A percentile compares a stretch with the other conserved stretches of the same genome.
Conservation (phyloP, 352 stramenopile species). For the Paralagenidium karlingii region DNA sequence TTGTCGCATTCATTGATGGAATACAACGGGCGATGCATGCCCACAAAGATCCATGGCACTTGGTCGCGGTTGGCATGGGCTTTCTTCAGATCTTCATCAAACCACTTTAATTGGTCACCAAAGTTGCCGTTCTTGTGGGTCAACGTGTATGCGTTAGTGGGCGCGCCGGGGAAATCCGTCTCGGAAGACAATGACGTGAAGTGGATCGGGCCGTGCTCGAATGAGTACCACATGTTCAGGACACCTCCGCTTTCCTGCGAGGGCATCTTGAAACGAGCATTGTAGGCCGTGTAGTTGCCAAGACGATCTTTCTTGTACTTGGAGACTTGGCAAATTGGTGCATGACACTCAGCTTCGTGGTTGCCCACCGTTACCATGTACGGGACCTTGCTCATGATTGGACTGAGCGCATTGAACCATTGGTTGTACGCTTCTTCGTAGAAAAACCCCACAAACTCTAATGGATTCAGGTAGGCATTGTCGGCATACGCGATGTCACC, state of each 20-base stretch:
- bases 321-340: slow-evolving; percentile 35
- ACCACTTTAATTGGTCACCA: slow-evolving; percentile 30
- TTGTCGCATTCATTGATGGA: slow-evolving; percentile 12
- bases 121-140: slow-evolving; percentile 19
- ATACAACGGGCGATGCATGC: slow-evolving; percentile 44
- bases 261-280: slow-evolving; percentile 79
- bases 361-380: slow-evolving; percentile 83
- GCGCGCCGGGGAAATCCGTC: slow-evolving; percentile 32
- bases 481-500: slow-evolving; percentile 53
- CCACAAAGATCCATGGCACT: slow-evolving; percentile 37
- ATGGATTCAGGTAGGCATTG: slow-evolving; percentile 11
- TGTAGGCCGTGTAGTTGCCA: slow-evolving; percentile 77
- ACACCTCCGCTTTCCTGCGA: slow-evolving; percentile 33
- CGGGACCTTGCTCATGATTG: slow-evolving; percentile 35
- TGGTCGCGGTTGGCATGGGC: slow-evolving; percentile 23
- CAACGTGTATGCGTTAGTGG: slow-evolving; percentile 10
- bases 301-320: slow-evolving; percentile 32
- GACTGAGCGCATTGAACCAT: slow-evolving; percentile 58
- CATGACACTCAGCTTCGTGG: slow-evolving; percentile 83
- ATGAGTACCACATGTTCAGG: slow-evolving; percentile 85
- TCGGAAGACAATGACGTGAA: slow-evolving; percentile 76
- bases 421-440: slow-evolving; percentile 83
- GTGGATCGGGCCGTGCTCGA: slow-evolving; percentile 70
- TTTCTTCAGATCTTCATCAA: slow-evolving; percentile 36
- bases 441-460: slow-evolving; percentile 41